Base-by-base conservation (phyloP, 495 filamentous ascomycete species). In the Penicillium salamii region DNA sequence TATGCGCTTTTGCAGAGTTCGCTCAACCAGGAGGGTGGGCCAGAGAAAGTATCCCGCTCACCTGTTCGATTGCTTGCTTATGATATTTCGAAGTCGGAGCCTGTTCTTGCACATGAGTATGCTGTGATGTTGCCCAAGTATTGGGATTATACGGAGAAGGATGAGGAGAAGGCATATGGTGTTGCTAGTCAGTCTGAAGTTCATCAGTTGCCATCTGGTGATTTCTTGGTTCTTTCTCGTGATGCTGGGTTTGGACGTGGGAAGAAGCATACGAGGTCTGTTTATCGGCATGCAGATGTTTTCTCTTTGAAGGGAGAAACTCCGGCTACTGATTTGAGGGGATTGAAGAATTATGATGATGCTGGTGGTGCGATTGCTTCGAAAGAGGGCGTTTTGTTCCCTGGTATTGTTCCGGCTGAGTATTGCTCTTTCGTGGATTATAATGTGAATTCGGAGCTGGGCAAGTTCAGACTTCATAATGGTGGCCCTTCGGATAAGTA, bases 141-240 rank as follows among this genome's bases (percentile, higher is more conserved):
- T 65, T 61, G 64, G 29, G 71, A 76, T 55, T 67, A 70, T 37
- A 72, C 65, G 11, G 52, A 66, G 33, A 54, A 63, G 13, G 64
- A 68, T 21, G 29, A 55, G 15, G 41, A 47, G 15, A 59, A 69
- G 45, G 53, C 58, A 13, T 40, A 57, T 6, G 68, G 72, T 49
- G 80, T 81, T 7, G 87, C 88, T n/a, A 81, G 78, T 1, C 85
- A 89, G 59, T 84, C 80, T 9, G 88, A 90, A 59, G 84, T 91
- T 34, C 81, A 83, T 55, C 76, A 78, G 51, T 66, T 93, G 35
- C 79, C 79, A 3, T 74, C 78, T 3, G 61, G 77, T 63, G 7
- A 84, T 82, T 68, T 89, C 86, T 72, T 93, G 19, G 62, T 91
- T 24, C 75, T 93, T 9, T 71, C 86, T 5, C 81, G 87, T 33